A percentile compares a stretch with the other conserved stretches of the same genome.
These are phyloP conservation scores for Diaporthe sp. DNA, from an alignment of 2,329 filamentous ascomycete genomes.

Conservation along the genomic window DNA sequence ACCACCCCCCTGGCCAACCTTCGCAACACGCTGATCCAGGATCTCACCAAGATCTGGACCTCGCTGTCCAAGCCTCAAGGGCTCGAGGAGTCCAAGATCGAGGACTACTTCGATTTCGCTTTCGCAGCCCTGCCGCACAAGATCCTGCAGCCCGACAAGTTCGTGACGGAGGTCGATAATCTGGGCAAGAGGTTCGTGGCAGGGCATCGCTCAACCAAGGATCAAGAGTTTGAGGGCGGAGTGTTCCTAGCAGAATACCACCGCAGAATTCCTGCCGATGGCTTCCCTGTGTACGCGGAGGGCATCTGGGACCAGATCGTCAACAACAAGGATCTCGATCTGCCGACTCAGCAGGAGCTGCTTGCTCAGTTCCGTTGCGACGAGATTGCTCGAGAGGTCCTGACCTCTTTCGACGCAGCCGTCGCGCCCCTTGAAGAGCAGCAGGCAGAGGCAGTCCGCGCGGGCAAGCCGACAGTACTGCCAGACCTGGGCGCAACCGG, in stretches of 20 bases:
- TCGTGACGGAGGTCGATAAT: slow-evolving; percentile 82
- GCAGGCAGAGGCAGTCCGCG: slow-evolving; percentile 79
- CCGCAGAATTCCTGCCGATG: slow-evolving; percentile 93
- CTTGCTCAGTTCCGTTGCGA: slow-evolving; percentile 98
- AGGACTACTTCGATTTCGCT: slow-evolving; percentile 98
- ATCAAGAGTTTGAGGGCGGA: slow-evolving; percentile 81
- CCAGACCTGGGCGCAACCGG: slow-evolving; percentile 81
- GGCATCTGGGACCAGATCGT: slow-evolving; percentile 99
- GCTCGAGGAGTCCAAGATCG: slow-evolving; percentile 88
- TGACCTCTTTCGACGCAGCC: slow-evolving; percentile 84
- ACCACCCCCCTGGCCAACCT: slow-evolving; percentile 91
- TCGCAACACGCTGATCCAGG: slow-evolving; percentile 89
- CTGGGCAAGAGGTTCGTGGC: slow-evolving; percentile 86
- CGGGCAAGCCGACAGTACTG: slow-evolving; percentile 81
- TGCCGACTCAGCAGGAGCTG: slow-evolving; percentile 96
- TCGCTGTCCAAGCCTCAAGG: slow-evolving; percentile 92
- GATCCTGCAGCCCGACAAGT: slow-evolving; percentile 93
- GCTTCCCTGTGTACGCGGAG: slow-evolving; percentile 93
- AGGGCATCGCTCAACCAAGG: slow-evolving; percentile 80
- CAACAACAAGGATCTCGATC: slow-evolving; percentile 96
- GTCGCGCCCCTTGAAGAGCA: slow-evolving; percentile 87
- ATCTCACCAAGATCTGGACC: slow-evolving; percentile 92
- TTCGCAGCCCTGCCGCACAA: slow-evolving; percentile 97
- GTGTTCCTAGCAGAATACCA: slow-evolving; percentile 96
- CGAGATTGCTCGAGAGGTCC: slow-evolving; percentile 92